A percentile compares a stretch with the other conserved stretches of the same genome.
Conservation (phyloP, 2,329 filamentous ascomycete species). For the Trichoderma harzianum region DNA sequence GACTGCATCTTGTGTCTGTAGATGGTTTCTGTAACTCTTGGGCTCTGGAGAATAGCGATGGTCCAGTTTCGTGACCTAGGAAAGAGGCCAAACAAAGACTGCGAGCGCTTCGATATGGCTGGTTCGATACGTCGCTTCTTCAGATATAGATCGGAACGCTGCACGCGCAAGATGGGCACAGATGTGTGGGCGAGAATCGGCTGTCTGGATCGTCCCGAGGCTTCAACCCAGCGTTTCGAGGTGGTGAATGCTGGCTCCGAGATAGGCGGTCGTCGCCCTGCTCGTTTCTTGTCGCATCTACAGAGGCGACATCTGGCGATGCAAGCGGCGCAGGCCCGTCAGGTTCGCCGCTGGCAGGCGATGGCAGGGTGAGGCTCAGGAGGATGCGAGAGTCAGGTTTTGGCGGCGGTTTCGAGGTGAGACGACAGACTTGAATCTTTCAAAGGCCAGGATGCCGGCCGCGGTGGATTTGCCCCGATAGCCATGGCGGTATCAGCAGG, state of each 20-base stretch:
- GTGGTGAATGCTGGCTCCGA: not conserved
- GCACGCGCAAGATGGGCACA: not conserved
- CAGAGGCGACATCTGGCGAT: constrained; percentile 4
- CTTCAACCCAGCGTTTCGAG: not conserved
- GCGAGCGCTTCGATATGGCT: not conserved
- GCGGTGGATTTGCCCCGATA: constrained; percentile 9
- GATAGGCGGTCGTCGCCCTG: constrained; percentile 8
- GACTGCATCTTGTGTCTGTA: not conserved
- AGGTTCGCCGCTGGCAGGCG: not conserved
- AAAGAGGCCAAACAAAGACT: not conserved
- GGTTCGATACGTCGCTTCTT: not conserved
- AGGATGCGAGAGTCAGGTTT: not conserved
- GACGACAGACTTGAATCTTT: not conserved
- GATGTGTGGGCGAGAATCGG: not conserved
- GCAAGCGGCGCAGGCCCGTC: not conserved
- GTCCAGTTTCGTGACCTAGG: not conserved
- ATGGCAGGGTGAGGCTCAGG: not conserved
- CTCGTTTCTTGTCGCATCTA: constrained; percentile 4
- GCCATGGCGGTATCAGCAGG: not conserved
- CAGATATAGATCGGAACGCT: not conserved
- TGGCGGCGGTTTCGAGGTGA: not conserved
- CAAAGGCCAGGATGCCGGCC: not conserved
- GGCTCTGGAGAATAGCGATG: not conserved
- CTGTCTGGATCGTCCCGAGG: not conserved
- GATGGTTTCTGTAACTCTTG: not conserved